Conservation (phyloP, 2,329 filamentous ascomycete genomes). For the Trichoderma asperellum region DNA sequence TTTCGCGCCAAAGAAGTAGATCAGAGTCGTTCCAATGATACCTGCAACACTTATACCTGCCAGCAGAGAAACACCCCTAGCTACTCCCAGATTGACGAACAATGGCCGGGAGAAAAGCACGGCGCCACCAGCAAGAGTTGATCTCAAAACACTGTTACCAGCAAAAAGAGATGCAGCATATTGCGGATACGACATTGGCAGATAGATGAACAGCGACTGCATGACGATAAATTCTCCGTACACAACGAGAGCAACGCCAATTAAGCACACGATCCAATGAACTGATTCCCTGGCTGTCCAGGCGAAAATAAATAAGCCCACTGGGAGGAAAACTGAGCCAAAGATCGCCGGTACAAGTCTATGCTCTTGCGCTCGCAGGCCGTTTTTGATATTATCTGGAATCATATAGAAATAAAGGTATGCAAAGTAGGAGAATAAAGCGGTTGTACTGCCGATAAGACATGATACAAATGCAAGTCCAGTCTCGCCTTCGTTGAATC, state of each 20-base stretch:
- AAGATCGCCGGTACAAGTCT: conserved; percentile 30
- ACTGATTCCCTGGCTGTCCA: neutral
- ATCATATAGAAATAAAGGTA: conserved; percentile 27
- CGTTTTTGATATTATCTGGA: conserved; percentile 16
- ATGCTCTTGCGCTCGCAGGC: conserved; percentile 29
- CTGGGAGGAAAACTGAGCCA: conserved; percentile 66
- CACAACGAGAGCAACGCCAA: conserved; percentile 53
- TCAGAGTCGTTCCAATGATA: neutral
- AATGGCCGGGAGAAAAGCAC: conserved; percentile 29
- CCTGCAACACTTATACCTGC: neutral
- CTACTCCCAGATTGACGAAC: conserved; percentile 30
- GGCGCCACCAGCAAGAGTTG: conserved; percentile 23
- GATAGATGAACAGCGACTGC: conserved; percentile 32
- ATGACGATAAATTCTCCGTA: conserved; percentile 50
- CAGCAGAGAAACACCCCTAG: conserved; percentile 29
- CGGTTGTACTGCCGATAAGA: conserved; percentile 60
- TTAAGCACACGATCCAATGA: neutral
- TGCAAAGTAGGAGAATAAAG: conserved; percentile 44
- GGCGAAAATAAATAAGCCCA: conserved; percentile 60
- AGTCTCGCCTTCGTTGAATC: conserved; percentile 59
- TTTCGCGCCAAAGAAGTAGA: conserved; percentile 4
- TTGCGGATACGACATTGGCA: conserved; percentile 31
- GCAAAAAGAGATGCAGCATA: conserved; percentile 32
- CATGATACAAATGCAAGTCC: conserved; percentile 65
- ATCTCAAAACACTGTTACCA: conserved; percentile 31